phyloP scores from a whole-genome alignment of 1,284 basidiomycete species.

The Malassezia japonica region DNA sequence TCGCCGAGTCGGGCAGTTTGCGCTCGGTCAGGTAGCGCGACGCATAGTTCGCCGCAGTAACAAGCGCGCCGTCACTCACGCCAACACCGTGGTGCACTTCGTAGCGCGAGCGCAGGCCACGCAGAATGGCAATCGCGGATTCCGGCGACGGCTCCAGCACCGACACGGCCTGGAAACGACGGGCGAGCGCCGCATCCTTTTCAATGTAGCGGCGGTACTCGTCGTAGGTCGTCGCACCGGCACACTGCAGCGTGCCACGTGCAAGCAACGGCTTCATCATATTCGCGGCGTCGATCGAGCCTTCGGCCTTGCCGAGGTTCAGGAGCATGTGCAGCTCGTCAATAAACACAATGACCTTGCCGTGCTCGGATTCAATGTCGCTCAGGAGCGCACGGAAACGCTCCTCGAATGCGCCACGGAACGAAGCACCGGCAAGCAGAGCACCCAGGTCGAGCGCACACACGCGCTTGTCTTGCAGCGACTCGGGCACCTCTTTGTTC shows the following conservation, averaged over 20 bases:
- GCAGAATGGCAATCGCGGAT: slow-evolving; percentile 81
- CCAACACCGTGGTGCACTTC: slow-evolving; percentile 55
- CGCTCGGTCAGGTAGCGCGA: slow-evolving; percentile 66
- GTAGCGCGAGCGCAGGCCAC: slow-evolving; percentile 71
- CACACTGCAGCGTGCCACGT: slow-evolving; percentile 74
- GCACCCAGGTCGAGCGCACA: slow-evolving; percentile 79
- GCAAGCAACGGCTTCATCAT: slow-evolving; percentile 50
- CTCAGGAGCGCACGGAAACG: slow-evolving; percentile 78
- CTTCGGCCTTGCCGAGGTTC: slow-evolving; percentile 35
- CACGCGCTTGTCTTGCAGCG: slow-evolving; percentile 52
- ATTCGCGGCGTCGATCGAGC: slow-evolving; percentile 26
- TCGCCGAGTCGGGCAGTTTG: slow-evolving; percentile 34
- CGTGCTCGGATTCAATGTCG: slow-evolving; percentile 82
- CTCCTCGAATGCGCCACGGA: slow-evolving; percentile 95
- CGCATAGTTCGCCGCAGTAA: slow-evolving; percentile 78
- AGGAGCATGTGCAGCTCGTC: slow-evolving; percentile 59
- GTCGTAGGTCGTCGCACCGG: slow-evolving; percentile 82
- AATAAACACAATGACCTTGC: slow-evolving; percentile 86
- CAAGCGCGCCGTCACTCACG: slow-evolving; percentile 78
- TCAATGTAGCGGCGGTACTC: slow-evolving; percentile 94
- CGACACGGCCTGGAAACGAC: slow-evolving; percentile 76
- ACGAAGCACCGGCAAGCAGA: slow-evolving; percentile 88
- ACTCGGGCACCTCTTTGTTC: slow-evolving; percentile 73
- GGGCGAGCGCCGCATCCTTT: slow-evolving; percentile 71
- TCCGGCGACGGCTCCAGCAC: slow-evolving; percentile 80